phyloP scores from a whole-genome alignment of 2,329 filamentous ascomycete species.

The Sporothrix brasiliensis region DNA sequence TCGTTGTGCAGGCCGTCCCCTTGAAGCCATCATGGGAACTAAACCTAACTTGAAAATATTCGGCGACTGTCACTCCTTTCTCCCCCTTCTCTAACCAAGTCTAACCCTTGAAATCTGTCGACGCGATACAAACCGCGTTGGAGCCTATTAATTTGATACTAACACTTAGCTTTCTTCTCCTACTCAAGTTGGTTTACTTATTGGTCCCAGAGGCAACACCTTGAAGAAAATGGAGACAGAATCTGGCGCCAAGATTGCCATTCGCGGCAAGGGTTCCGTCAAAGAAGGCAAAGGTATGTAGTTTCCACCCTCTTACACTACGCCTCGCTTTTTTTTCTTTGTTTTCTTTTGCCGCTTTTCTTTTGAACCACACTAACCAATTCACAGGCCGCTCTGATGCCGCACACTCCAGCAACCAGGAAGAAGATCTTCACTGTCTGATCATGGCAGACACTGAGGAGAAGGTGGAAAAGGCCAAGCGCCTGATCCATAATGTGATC shows the following conservation, averaged over 20 bases:
- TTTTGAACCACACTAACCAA: neutral
- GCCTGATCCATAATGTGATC: slow-evolving; percentile 97
- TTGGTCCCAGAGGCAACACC: slow-evolving; percentile 99
- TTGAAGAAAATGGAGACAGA: slow-evolving; percentile 99
- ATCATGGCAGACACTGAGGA: slow-evolving; percentile 99
- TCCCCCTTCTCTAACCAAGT: slow-evolving; percentile 32
- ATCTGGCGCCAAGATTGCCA: slow-evolving; percentile 97
- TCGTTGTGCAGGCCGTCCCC: slow-evolving; percentile 39
- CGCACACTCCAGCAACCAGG: slow-evolving; percentile 98
- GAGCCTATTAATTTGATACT: slow-evolving; percentile 58
- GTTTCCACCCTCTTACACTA: neutral
- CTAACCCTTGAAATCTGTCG: slow-evolving; percentile 41
- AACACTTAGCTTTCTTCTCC: slow-evolving; percentile 80
- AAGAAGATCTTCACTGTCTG: slow-evolving; percentile 97
- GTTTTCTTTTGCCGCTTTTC: neutral
- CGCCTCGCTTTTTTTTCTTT: neutral
- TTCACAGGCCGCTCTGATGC: slow-evolving; percentile 79
- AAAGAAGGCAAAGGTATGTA: slow-evolving; percentile 86
- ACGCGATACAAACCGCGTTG: neutral
- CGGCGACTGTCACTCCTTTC: slow-evolving; percentile 11
- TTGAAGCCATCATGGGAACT: slow-evolving; percentile 38
- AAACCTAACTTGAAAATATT: slow-evolving; percentile 40
- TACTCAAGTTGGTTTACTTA: slow-evolving; percentile 97
- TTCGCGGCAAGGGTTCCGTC: slow-evolving; percentile 98
- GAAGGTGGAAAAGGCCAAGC: slow-evolving; percentile 99